Percentiles rank a stretch among this genome's conserved stretches.
Conservation (phyloP, 1,284 basidiomycete species). For the Puccinia hordei region DNA sequence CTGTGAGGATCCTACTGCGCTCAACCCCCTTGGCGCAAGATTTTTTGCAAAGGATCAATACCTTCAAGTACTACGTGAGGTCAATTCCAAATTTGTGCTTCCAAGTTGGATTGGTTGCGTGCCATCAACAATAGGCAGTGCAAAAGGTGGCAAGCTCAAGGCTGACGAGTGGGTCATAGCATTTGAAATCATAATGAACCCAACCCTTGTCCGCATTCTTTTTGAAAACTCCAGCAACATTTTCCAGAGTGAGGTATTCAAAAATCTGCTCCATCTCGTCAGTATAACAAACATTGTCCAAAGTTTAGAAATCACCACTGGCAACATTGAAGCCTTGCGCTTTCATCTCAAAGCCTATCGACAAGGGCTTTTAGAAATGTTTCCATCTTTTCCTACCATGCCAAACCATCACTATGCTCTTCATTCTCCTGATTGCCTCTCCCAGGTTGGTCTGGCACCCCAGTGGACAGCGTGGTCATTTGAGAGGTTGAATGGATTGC, state of each 20-base stretch:
- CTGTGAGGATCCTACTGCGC: neutral
- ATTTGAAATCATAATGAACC: slow-evolving; percentile 20
- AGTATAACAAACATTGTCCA: slow-evolving; percentile 22
- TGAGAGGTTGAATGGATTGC: slow-evolving; percentile 32
- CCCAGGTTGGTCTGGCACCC: slow-evolving; percentile 21
- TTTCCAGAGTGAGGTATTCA: neutral
- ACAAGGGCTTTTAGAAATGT: slow-evolving; percentile 31
- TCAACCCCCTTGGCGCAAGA: slow-evolving; percentile 4
- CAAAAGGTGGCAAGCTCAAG: slow-evolving; percentile 33
- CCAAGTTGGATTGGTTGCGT: slow-evolving; percentile 37
- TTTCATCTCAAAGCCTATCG: slow-evolving; percentile 28
- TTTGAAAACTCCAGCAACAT: neutral
- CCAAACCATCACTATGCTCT: slow-evolving; percentile 46
- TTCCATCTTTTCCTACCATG: neutral
- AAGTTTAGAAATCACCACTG: neutral
- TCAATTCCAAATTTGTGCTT: neutral
- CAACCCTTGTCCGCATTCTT: slow-evolving; percentile 20
- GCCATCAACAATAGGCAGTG: slow-evolving; percentile 21
- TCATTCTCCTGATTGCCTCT: slow-evolving; percentile 30
- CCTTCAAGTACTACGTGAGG: neutral
- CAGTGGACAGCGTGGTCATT: slow-evolving; percentile 41
- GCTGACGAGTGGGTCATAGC: slow-evolving; percentile 32
- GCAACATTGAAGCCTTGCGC: slow-evolving; percentile 13
- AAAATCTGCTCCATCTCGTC: slow-evolving; percentile 12
- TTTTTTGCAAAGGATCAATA: slow-evolving; percentile 8